Evolutionary conservation across 1,284 basidiomycete genomes (phyloP).

Genomic region (Microbotryum silenes-acaulis): DNA sequence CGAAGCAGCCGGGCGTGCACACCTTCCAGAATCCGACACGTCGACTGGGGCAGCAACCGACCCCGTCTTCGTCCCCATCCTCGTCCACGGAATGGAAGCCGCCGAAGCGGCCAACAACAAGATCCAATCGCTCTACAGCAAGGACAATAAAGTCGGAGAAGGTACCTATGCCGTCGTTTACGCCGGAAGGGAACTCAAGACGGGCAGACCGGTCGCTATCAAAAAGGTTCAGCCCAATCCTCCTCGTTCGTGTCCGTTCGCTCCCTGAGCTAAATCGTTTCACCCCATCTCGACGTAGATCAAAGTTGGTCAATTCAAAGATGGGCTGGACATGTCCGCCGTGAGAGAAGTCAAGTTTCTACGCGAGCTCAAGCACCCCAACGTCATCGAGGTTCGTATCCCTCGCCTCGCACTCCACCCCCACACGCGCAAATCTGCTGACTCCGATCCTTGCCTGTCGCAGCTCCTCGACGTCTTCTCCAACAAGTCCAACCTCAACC

Average conservation of each 20-base stretch:
- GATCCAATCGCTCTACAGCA: slow-evolving; percentile 29
- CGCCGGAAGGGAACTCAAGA: slow-evolving; percentile 60
- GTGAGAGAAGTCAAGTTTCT: slow-evolving; percentile 97
- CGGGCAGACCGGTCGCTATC: slow-evolving; percentile 76
- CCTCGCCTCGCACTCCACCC: too few species aligned
- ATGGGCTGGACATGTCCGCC: slow-evolving; percentile 97
- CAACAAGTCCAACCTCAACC: slow-evolving; percentile 89
- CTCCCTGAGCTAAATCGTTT: neutral
- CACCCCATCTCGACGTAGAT: slow-evolving; percentile 45
- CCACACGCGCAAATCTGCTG: neutral
- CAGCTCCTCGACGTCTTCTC: slow-evolving; percentile 96
- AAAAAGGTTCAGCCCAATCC: slow-evolving; percentile 58
- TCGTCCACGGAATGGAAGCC: slow-evolving; percentile 26
- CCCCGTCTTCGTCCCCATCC: neutral
- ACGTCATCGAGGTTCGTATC: slow-evolving; percentile 72
- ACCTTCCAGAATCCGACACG: too few species aligned
- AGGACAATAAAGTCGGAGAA: slow-evolving; percentile 55
- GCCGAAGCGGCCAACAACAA: slow-evolving; percentile 31
- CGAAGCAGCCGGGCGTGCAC: too few species aligned
- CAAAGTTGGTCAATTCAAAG: slow-evolving; percentile 92
- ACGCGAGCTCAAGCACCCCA: slow-evolving; percentile 85
- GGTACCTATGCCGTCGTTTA: slow-evolving; percentile 98
- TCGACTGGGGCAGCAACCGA: neutral
- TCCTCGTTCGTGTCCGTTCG: neutral
- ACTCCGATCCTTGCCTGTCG: neutral